phyloP scores from a whole-genome alignment of 345 rosid genomes.

The Litchi chinensis region DNA sequence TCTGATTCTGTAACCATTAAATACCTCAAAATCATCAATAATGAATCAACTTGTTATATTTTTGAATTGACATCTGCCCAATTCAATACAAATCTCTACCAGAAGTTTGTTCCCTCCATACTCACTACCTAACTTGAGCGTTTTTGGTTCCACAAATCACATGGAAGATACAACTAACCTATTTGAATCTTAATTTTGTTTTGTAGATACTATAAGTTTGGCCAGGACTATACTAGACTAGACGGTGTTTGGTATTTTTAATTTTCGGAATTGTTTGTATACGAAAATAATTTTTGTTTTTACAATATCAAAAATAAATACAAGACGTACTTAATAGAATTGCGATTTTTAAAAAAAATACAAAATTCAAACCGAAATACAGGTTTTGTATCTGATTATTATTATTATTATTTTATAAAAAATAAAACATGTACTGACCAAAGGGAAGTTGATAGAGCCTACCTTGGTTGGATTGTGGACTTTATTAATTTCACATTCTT shows the following conservation, averaged over 20 bases:
- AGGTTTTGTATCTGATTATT: too few species aligned
- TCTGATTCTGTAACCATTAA: background rate
- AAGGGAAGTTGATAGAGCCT: background rate
- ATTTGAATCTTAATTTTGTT: background rate
- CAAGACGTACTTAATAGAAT: background rate
- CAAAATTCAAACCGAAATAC: background rate
- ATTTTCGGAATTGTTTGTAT: too few species aligned
- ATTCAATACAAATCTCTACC: conserved; percentile 34
- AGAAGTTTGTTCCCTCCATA: conserved; percentile 37
- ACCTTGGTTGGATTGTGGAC: background rate
- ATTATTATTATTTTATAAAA: too few species aligned
- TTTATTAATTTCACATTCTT: background rate
- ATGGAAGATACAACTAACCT: conserved; percentile 21
- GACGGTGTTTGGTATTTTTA: too few species aligned
- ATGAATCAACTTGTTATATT: background rate
- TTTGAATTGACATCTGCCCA: conserved; percentile 36
- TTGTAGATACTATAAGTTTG: too few species aligned
- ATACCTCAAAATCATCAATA: background rate
- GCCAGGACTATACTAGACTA: background rate
- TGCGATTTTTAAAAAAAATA: too few species aligned
- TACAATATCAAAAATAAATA: too few species aligned
- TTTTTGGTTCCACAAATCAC: conserved; percentile 27
- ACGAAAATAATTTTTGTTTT: too few species aligned
- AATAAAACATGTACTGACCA: background rate
- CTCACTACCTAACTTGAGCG: conserved; percentile 38